A percentile compares a stretch with the other conserved stretches of the same genome.
These are phyloP conservation scores for Cyclotella baltica DNA, from an alignment of 108 stramenopile genomes.

Conservation along the genomic window DNA sequence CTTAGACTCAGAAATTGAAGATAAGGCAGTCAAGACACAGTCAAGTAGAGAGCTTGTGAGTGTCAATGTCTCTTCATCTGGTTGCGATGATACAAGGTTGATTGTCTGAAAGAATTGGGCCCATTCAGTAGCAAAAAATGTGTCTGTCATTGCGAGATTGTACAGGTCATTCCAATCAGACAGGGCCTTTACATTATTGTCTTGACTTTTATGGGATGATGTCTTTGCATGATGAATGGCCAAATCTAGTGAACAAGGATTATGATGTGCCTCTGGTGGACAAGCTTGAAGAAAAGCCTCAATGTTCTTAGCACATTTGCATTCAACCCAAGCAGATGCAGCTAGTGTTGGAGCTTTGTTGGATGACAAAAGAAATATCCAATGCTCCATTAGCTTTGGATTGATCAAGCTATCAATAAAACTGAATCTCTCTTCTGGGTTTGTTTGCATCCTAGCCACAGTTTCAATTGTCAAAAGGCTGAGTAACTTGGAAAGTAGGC, in stretches of 20 bases:
- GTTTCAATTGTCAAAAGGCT: slow-evolving; percentile 42
- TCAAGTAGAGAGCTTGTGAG: slow-evolving; percentile 28
- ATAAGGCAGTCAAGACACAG: slow-evolving; percentile 18
- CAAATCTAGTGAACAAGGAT: slow-evolving; percentile 26
- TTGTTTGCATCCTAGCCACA: slow-evolving; percentile 24
- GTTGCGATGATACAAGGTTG: slow-evolving; percentile 14
- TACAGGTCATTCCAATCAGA: slow-evolving; percentile 29
- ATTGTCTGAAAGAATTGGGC: slow-evolving; percentile 43
- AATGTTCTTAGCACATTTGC: slow-evolving; percentile 18
- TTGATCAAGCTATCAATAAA: slow-evolving; percentile 44
- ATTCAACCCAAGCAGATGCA: slow-evolving; percentile 36
- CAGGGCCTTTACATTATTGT: not conserved
- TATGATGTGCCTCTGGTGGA: slow-evolving; percentile 20
- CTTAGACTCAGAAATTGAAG: slow-evolving; percentile 33
- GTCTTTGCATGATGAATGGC: slow-evolving; percentile 11
- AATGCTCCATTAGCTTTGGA: slow-evolving; percentile 32
- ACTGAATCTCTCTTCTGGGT: slow-evolving; percentile 14
- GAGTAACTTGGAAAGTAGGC: slow-evolving; percentile 33
- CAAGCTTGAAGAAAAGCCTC: slow-evolving; percentile 27
- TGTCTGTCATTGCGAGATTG: slow-evolving; percentile 17
- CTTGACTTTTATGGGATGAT: slow-evolving; percentile 4
- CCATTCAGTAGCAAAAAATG: slow-evolving; percentile 24
- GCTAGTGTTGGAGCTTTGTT: slow-evolving; percentile 26
- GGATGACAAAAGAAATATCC: slow-evolving; percentile 26
- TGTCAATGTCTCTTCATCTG: slow-evolving; percentile 8